A percentile compares a stretch with the other conserved stretches of the same genome.
Conservation (phyloP, 1,139 yeast genomes). For the Spencermartinsiella ligniputridi region DNA sequence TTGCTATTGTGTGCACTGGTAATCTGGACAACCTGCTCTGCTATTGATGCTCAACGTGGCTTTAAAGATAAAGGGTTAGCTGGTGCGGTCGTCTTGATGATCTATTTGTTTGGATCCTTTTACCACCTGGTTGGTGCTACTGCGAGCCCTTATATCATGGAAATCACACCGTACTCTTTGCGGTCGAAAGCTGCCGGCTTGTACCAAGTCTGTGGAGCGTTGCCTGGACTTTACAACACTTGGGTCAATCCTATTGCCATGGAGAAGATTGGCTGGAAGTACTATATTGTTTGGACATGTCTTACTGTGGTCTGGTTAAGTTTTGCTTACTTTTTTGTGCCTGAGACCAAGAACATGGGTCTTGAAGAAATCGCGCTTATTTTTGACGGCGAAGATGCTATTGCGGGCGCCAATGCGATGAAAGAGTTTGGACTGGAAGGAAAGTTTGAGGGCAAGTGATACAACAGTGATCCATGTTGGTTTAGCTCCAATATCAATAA, state of each 20-base stretch:
- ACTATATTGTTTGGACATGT: constrained; percentile 26
- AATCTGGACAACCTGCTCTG: constrained; percentile 13
- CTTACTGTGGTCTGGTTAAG: constrained; percentile 14
- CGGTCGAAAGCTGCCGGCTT: constrained; percentile 51
- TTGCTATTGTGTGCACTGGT: constrained; percentile 12
- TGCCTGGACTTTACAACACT: constrained; percentile 40
- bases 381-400: constrained; percentile 32
- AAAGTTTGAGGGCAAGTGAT: constrained; percentile 1
- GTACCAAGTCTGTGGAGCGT: constrained; percentile 46
- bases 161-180: constrained; percentile 53
- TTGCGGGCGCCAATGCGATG: constrained; percentile 5
- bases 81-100: constrained; percentile 13
- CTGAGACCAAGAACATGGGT: constrained; percentile 4
- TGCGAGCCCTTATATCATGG: constrained; percentile 37
- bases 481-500: no score
- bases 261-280: constrained; percentile 35
- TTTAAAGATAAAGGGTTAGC: neutral
- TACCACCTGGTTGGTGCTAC: constrained; percentile 2
- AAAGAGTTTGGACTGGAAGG: constrained; percentile 3
- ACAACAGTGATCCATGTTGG: no score
- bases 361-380: constrained; percentile 50
- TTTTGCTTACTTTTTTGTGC: constrained; percentile 28
- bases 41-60: constrained; percentile 8
- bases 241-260: constrained; percentile 43
- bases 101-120: constrained; percentile 6